These are phyloP conservation scores for Neurospora cerealis DNA, from an alignment of 495 filamentous ascomycete genomes.

Conservation along the genomic window DNA sequence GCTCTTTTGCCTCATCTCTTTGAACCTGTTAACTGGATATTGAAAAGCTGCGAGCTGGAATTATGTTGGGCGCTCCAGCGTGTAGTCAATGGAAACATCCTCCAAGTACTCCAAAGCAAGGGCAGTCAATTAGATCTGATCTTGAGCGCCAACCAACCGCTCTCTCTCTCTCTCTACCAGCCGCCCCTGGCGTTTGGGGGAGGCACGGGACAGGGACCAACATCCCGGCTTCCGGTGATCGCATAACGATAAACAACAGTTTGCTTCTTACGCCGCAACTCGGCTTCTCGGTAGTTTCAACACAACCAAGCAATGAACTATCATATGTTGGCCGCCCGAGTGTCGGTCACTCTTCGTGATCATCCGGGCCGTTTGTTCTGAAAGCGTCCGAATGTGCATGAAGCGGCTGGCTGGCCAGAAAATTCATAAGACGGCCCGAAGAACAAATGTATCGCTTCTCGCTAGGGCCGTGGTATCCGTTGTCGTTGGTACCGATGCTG, in stretches of 20 bases:
- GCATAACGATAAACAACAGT: not conserved
- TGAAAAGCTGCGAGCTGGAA: not conserved
- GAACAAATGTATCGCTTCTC: not conserved
- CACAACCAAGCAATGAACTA: not conserved
- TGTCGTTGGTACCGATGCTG: not conserved
- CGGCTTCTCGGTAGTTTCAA: not conserved
- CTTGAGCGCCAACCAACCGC: not conserved
- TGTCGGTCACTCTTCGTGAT: not conserved
- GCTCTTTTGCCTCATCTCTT: not conserved
- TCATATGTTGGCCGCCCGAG: not conserved
- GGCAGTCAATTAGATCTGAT: not conserved
- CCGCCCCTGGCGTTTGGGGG: not conserved
- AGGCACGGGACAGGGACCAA: not conserved
- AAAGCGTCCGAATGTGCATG: not conserved
- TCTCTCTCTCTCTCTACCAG: not conserved
- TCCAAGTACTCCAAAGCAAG: not conserved
- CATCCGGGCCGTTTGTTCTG: not conserved
- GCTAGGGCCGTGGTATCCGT: not conserved
- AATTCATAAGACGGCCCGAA: not conserved
- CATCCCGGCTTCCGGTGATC: not conserved
- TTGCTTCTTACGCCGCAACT: not conserved
- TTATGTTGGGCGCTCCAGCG: not conserved
- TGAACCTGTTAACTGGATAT: not conserved
- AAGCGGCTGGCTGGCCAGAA: not conserved
- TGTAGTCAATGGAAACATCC: not conserved